Conservation (phyloP, 2,329 filamentous ascomycete species). For the Epichloe sibirici region DNA sequence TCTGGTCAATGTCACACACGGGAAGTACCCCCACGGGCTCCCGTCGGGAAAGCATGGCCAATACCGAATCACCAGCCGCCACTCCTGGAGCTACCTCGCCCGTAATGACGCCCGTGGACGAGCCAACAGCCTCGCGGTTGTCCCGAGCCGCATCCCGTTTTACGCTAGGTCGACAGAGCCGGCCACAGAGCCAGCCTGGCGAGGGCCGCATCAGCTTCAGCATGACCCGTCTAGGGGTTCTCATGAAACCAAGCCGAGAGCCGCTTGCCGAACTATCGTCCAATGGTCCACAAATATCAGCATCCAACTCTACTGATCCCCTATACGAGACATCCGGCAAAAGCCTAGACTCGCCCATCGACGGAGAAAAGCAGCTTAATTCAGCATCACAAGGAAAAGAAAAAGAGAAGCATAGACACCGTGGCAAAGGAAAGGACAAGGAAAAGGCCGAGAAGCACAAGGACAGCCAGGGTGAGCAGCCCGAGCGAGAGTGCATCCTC, state of each 20-base stretch:
- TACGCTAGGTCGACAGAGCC: slow-evolving; percentile 34
- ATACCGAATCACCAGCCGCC: slow-evolving; percentile 32
- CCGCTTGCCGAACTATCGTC: slow-evolving; percentile 14
- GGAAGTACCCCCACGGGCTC: slow-evolving; percentile 23
- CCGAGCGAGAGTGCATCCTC: slow-evolving; percentile 35
- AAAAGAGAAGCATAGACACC: slow-evolving; percentile 20
- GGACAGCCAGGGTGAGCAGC: slow-evolving; percentile 17
- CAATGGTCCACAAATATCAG: slow-evolving; percentile 14
- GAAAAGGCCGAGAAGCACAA: slow-evolving; percentile 27
- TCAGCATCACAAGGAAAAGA: slow-evolving; percentile 10
- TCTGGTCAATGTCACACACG: slow-evolving; percentile 27
- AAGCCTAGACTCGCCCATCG: slow-evolving; percentile 11
- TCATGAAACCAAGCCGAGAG: slow-evolving; percentile 41
- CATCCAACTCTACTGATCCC: slow-evolving; percentile 15
- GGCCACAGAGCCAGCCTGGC: slow-evolving; percentile 45
- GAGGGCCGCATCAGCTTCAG: slow-evolving; percentile 46
- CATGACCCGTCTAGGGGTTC: slow-evolving; percentile 41
- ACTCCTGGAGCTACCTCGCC: slow-evolving; percentile 25
- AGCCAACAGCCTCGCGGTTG: slow-evolving; percentile 39
- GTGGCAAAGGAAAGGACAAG: slow-evolving; percentile 24
- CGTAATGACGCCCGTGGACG: slow-evolving; percentile 36
- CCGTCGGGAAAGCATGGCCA: slow-evolving; percentile 38
- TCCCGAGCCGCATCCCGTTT: slow-evolving; percentile 47
- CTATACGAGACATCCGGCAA: slow-evolving; percentile 12
- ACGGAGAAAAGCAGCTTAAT: slow-evolving; percentile 9